A percentile compares a stretch with the other conserved stretches of the same genome.
Conservation (phyloP, 495 filamentous ascomycete genomes). For the Daldinia loculata region DNA sequence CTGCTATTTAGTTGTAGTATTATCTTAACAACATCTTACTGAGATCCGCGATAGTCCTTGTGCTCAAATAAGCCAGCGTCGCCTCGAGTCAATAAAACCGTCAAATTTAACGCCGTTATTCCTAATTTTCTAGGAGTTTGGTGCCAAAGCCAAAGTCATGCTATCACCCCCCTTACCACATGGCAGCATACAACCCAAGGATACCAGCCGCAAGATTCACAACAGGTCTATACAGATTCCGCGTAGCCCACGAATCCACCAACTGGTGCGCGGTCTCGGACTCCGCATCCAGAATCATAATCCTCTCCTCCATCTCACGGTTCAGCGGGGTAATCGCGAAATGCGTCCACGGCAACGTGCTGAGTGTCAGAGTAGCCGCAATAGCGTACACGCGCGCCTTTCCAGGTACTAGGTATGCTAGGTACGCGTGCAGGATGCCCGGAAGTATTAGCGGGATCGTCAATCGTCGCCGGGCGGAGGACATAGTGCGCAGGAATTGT, state of each 20-base stretch:
- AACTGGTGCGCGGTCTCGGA: slow-evolving; percentile 56
- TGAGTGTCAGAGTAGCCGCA: slow-evolving; percentile 52
- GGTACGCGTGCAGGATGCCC: slow-evolving; percentile 52
- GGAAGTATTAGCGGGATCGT: slow-evolving; percentile 45
- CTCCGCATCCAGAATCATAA: background rate
- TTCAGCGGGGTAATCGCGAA: slow-evolving; percentile 57
- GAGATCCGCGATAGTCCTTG: too few species aligned
- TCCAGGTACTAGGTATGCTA: slow-evolving; percentile 54
- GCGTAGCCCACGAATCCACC: slow-evolving; percentile 57
- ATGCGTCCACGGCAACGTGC: slow-evolving; percentile 61
- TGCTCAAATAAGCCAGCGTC: too few species aligned
- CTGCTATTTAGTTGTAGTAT: background rate
- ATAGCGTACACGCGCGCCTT: slow-evolving; percentile 50
- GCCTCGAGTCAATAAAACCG: too few species aligned
- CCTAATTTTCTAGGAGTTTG: background rate
- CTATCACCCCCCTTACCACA: background rate
- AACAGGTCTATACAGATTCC: slow-evolving; percentile 56
- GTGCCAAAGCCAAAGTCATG: background rate
- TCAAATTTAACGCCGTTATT: background rate
- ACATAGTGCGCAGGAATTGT: slow-evolving; percentile 59
- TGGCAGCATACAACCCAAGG: slow-evolving; percentile 23
- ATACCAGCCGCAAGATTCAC: slow-evolving; percentile 28
- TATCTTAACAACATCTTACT: background rate
- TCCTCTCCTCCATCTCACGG: slow-evolving; percentile 45
- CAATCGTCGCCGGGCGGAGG: slow-evolving; percentile 28